Percentiles rank a stretch among this genome's conserved stretches.
phyloP scores from a whole-genome alignment of 768 basidiomycete genomes.

The Phaffia australis region DNA sequence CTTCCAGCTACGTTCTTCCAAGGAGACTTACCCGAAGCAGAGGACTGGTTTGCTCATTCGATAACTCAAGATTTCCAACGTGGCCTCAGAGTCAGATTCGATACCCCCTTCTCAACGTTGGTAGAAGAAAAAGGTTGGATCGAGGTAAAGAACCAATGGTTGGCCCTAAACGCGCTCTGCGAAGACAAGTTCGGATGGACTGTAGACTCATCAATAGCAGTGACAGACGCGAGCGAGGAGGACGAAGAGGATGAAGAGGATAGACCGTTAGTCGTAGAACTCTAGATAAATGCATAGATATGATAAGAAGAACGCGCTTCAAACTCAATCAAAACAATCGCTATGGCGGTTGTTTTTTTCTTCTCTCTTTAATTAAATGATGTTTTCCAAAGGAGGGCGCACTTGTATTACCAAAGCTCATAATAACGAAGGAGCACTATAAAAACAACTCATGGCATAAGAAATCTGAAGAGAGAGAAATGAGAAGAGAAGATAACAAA shows the following conservation, averaged over 20 bases:
- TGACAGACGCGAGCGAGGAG: background rate
- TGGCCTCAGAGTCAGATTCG: background rate
- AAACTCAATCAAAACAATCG: too few relatives aligned
- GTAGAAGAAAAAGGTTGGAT: background rate
- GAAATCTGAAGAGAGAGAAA: too few relatives aligned
- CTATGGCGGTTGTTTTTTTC: too few relatives aligned
- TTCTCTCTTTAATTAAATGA: too few relatives aligned
- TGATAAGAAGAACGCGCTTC: too few relatives aligned
- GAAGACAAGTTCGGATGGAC: slow-evolving; percentile 18
- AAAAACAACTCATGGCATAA: too few relatives aligned
- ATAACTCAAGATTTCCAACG: background rate
- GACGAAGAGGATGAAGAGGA: slow-evolving; percentile 23
- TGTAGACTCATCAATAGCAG: background rate
- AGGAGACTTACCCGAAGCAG: slow-evolving; percentile 14
- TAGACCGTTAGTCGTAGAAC: slow-evolving; percentile 18
- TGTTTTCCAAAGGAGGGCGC: too few relatives aligned
- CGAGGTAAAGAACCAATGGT: background rate
- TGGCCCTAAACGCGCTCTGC: background rate
- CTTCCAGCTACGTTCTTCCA: slow-evolving; percentile 8
- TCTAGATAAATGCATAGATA: background rate
- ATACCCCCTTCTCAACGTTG: background rate
- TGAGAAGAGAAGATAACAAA: too few relatives aligned
- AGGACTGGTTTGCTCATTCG: slow-evolving; percentile 6
- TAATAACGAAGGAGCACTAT: too few relatives aligned
- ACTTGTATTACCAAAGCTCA: too few relatives aligned